These are phyloP conservation scores for Wickerhamiella parazyma DNA, from an alignment of 805 yeast genomes.

Conservation along the genomic window DNA sequence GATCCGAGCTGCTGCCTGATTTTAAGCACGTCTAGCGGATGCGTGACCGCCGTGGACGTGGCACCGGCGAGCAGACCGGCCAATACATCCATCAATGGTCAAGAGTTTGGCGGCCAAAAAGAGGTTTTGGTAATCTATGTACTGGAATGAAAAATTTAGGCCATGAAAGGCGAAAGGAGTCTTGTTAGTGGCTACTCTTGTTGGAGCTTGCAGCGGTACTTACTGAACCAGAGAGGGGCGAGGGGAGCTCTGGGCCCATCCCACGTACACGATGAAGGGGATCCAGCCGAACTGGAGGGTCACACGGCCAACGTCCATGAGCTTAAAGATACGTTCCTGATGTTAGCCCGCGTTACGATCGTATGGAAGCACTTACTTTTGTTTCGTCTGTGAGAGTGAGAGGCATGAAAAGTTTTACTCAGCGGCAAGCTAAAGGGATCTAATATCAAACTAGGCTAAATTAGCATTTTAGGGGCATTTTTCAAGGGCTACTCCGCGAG, in stretches of 20 bases:
- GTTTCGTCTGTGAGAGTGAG: constrained; percentile 30
- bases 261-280: constrained; percentile 86
- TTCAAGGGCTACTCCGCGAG: not conserved
- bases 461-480: too few relatives aligned
- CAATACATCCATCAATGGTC: constrained; percentile 3
- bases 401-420: constrained; percentile 16
- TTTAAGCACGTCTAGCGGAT: constrained; percentile 81
- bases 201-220: constrained; percentile 11
- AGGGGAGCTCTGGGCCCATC: constrained; percentile 68
- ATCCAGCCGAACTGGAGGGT: constrained; percentile 94
- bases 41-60: constrained; percentile 64
- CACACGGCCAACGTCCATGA: constrained; percentile 71
- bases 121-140: constrained; percentile 5
- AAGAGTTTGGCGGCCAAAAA: too few relatives aligned
- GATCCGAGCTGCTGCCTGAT: constrained; percentile 58
- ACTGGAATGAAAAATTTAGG: constrained; percentile 31
- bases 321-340: constrained; percentile 74
- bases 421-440: too few relatives aligned
- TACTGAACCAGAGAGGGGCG: constrained; percentile 65
- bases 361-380: constrained; percentile 21
- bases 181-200: not conserved
- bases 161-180: constrained; percentile 63
- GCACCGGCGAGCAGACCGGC: constrained; percentile 36
- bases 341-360: constrained; percentile 2
- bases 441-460: too few relatives aligned